Conservation (phyloP, 1,139 yeast genomes). For the Scheffersomyces insectosa region DNA sequence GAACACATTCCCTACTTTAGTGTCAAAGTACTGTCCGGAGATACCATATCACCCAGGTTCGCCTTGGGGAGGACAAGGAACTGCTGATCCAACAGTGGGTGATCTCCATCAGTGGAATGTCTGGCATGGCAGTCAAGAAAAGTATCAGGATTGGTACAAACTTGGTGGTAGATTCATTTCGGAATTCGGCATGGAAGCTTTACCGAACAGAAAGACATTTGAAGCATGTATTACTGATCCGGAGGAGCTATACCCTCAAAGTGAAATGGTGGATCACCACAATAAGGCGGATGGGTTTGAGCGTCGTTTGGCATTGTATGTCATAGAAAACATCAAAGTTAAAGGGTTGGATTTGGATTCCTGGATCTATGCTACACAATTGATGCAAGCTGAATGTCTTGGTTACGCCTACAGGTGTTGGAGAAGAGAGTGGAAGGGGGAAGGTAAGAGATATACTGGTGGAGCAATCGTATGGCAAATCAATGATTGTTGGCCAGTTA, state of each 20-base stretch:
- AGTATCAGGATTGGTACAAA: slow-evolving; percentile 43
- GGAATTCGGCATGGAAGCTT: slow-evolving; percentile 50
- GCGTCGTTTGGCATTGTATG: slow-evolving; percentile 43
- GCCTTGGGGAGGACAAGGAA: slow-evolving; percentile 40
- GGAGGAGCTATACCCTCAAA: slow-evolving; percentile 37
- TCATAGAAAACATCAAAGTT: slow-evolving; percentile 41
- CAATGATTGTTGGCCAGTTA: slow-evolving; percentile 54
- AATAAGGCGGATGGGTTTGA: slow-evolving; percentile 48
- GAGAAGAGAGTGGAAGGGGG: slow-evolving; percentile 43
- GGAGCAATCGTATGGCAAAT: slow-evolving; percentile 54
- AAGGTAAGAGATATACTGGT: slow-evolving; percentile 27
- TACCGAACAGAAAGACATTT: slow-evolving; percentile 32
- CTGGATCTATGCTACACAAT: slow-evolving; percentile 51
- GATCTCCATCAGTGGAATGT: slow-evolving; percentile 53
- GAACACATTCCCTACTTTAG: slow-evolving; percentile 29
- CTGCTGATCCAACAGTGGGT: slow-evolving; percentile 38
- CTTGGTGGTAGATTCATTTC: slow-evolving; percentile 45
- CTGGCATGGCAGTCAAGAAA: slow-evolving; percentile 48
- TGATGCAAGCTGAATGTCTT: slow-evolving; percentile 53
- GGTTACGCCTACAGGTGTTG: slow-evolving; percentile 46
- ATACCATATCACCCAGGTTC: slow-evolving; percentile 43
- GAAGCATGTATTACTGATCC: slow-evolving; percentile 30
- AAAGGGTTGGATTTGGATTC: slow-evolving; percentile 29
- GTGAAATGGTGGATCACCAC: slow-evolving; percentile 38
- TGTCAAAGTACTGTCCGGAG: slow-evolving; percentile 20